Base-by-base conservation (phyloP, 352 stramenopile genomes). In the Phytophthora hibernalis region DNA sequence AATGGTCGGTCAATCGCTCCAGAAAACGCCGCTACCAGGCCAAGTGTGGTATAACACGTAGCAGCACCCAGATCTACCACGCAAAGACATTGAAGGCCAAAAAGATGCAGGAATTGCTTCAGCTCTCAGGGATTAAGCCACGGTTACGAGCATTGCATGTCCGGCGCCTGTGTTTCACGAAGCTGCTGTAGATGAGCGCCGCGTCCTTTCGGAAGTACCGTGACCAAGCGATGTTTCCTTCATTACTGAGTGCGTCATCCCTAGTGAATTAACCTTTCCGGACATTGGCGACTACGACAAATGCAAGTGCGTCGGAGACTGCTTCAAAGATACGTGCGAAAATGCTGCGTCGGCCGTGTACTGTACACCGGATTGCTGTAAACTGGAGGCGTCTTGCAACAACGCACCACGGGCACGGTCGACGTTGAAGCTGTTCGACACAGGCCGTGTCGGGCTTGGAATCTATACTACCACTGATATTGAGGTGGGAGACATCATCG, bases 391-490 rank as follows among this genome's bases (percentile, higher is more conserved):
- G n/a, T n/a, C n/a, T n/a, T n/a, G n/a, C n/a, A n/a, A n/a, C n/a
- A n/a, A n/a, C n/a, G n/a, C n/a, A n/a, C n/a, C n/a, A n/a, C n/a
- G n/a, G n/a, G n/a, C n/a, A n/a, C n/a, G n/a, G n/a, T n/a, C n/a
- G n/a, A n/a, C n/a, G n/a, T n/a, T n/a, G n/a, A n/a, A n/a, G n/a
- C n/a, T n/a, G n/a, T n/a, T n/a, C n/a, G n/a, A n/a, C 3, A 62
- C 42, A 4, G 18, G 20, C 10, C 40, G 54, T 12, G n/a, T 48
- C 0, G 54, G 54, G 0, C n/a, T 62, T 2, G 54, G 54, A 2
- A 35, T 57, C 1, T 53, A 45, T 28, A 65, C 55, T 13, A 55
- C 56, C 3, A 50, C 24, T 22, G 22, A 38, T n/a, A n/a, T 65
- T 1, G 24, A 65, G 3, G 48, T 54, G 5, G 57, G 48, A 0